Conservation (phyloP, 768 basidiomycete species). For the Trametes maxima region DNA sequence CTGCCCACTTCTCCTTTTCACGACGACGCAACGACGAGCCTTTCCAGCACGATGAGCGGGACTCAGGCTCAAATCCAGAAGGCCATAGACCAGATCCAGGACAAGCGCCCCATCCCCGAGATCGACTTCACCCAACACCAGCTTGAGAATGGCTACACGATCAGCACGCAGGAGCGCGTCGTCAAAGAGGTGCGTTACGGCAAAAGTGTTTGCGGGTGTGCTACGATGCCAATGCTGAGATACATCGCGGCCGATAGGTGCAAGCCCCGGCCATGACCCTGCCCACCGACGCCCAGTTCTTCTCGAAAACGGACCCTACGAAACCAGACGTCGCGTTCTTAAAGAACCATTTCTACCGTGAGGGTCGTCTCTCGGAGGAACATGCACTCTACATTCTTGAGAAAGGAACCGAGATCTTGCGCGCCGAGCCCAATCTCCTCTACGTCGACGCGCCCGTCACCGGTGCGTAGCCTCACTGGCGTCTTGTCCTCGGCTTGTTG, state of each 20-base stretch:
- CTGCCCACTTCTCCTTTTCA: slow-evolving; percentile 1
- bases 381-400: slow-evolving; percentile 94
- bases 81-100: slow-evolving; percentile 66
- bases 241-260: slow-evolving; percentile 54
- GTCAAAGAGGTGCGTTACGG: slow-evolving; percentile 81
- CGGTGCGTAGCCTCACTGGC: slow-evolving; percentile 50
- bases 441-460: slow-evolving; percentile 98
- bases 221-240: background rate
- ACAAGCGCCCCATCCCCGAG: slow-evolving; percentile 52
- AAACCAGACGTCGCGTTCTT: slow-evolving; percentile 96
- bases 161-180: slow-evolving; percentile 93
- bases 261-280: slow-evolving; percentile 96
- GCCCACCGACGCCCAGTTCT: slow-evolving; percentile 95
- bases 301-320: slow-evolving; percentile 75
- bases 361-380: slow-evolving; percentile 90
- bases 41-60: slow-evolving; percentile 27
- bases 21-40: slow-evolving; percentile 18
- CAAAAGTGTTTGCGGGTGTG: background rate
- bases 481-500: background rate
- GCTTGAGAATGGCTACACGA: slow-evolving; percentile 88
- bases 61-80: slow-evolving; percentile 58
- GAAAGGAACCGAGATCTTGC: slow-evolving; percentile 82
- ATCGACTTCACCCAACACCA: slow-evolving; percentile 92
- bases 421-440: slow-evolving; percentile 85
- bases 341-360: slow-evolving; percentile 99